A percentile compares a stretch with the other conserved stretches of the same genome.
Evolutionary conservation across 495 filamentous ascomycete species (phyloP).

Genomic region (Cercophora sp.): DNA sequence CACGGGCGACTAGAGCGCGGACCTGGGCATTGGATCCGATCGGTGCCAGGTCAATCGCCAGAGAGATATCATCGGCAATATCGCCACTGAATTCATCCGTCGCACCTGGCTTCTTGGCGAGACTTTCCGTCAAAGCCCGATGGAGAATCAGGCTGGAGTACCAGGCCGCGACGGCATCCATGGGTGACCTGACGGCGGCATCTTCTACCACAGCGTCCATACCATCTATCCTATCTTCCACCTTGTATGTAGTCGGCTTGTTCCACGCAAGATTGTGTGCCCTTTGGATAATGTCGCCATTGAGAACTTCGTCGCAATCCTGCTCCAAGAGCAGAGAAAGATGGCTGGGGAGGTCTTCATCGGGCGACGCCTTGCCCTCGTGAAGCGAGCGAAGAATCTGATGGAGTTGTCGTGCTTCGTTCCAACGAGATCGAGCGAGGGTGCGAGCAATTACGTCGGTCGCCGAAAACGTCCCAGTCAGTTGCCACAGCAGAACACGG

Average conservation of each 20-base stretch:
- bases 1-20: constrained; percentile 72
- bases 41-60: constrained; percentile 73
- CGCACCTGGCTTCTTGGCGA: constrained; percentile 38
- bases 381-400: constrained; percentile 50
- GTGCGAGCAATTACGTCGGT: constrained; percentile 53
- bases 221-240: constrained; percentile 58
- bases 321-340: constrained; percentile 67
- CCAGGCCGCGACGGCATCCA: constrained; percentile 90
- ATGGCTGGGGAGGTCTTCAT: constrained; percentile 71
- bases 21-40: constrained; percentile 70
- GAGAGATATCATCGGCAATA: constrained; percentile 53
- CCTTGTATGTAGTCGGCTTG: constrained; percentile 62
- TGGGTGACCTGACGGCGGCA: constrained; percentile 75
- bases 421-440: constrained; percentile 74
- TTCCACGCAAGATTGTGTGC: constrained; percentile 93
- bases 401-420: constrained; percentile 66
- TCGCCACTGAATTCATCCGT: constrained; percentile 33
- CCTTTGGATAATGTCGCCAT: constrained; percentile 71
- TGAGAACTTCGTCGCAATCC: constrained; percentile 76
- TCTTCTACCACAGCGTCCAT: constrained; percentile 86
- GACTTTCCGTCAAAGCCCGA: constrained; percentile 58
- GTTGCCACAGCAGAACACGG: constrained; percentile 78
- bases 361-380: constrained; percentile 38
- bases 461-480: constrained; percentile 34
- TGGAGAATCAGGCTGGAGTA: constrained; percentile 77